A percentile compares a stretch with the other conserved stretches of the same genome.
These are phyloP conservation scores for Exobasidium cylindrosporum DNA, from an alignment of 1,284 basidiomycete species.

Conservation along the genomic window DNA sequence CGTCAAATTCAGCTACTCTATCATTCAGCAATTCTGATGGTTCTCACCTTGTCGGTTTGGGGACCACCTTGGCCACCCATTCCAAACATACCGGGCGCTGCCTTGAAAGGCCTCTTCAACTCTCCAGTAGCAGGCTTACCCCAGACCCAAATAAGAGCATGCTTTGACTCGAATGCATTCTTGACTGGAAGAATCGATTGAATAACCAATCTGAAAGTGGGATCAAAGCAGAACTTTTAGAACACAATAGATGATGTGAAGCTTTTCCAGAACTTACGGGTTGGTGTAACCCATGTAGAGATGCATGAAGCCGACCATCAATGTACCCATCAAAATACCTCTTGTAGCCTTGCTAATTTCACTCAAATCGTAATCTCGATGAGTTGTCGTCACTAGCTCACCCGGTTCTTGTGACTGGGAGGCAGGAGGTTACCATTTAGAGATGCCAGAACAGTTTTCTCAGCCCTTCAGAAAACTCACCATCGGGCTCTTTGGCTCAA, in stretches of 20 bases:
- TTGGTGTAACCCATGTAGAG: slow-evolving; percentile 55
- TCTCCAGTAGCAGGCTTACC: slow-evolving; percentile 69
- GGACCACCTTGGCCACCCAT: slow-evolving; percentile 3
- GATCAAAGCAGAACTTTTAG: too few relatives aligned
- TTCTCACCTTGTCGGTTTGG: slow-evolving; percentile 10
- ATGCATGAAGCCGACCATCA: slow-evolving; percentile 55
- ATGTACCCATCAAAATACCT: slow-evolving; percentile 55
- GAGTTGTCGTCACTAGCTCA: slow-evolving; percentile 83
- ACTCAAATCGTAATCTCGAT: slow-evolving; percentile 85
- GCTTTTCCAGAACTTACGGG: slow-evolving; percentile 26
- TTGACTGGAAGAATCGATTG: slow-evolving; percentile 54
- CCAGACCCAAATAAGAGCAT: slow-evolving; percentile 54
- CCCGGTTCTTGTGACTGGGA: slow-evolving; percentile 65
- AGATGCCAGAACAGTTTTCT: too few relatives aligned
- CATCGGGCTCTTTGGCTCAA: slow-evolving; percentile 58
- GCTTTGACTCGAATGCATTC: slow-evolving; percentile 54
- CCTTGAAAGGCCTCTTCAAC: slow-evolving; percentile 86
- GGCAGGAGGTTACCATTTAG: slow-evolving; percentile 12
- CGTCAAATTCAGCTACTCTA: slow-evolving; percentile 93
- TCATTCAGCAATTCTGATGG: too few relatives aligned
- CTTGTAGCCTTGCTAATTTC: slow-evolving; percentile 82
- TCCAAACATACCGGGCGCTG: slow-evolving; percentile 67
- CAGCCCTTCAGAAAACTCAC: slow-evolving; percentile 10
- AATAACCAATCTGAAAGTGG: slow-evolving; percentile 36
- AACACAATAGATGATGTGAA: too few relatives aligned